Base-by-base conservation (phyloP, 2,329 filamentous ascomycete species). In the Alternaria ethzedia region DNA sequence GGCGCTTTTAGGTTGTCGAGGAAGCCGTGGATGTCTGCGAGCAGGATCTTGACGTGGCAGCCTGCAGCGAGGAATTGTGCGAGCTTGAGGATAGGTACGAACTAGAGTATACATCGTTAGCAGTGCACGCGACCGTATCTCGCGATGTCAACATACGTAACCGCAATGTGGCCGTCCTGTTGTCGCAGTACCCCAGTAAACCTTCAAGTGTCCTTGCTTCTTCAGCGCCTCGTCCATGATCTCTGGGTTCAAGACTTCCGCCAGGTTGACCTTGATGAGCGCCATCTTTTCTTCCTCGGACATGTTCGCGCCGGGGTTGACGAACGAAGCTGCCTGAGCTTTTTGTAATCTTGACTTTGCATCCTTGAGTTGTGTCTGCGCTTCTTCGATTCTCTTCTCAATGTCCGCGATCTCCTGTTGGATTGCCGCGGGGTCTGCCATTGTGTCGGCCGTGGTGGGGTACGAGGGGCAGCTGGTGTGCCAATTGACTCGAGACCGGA, bases 161-260 rank as follows among this genome's bases (percentile, higher is more conserved):
- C 93, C 94, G 78, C 89, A 92, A 80, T 97, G 94, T 58, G 94
- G 94, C 64, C 90, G 87, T n/a, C 93, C 93, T 0, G 93, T 96
- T 15, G 93, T 93, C 17, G 92, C 92, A 43, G 91, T 95, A 45
- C 91, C 92, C 93, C 92, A 96, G 88, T 97, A 97, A 79, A 96
- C 88, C 78, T 89, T 91, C 55, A 92, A 86, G 57, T 89, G 87
- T 50, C 90, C 86, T 57, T 71, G 72, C 66, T 92, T 89, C 63
- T 88, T 88, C 66, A 95, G 86, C 49, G 89, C 82, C 75, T 88
- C 85, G 78, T 94, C 88, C 76, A 96, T 91, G 66, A 96, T 93
- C 76, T 97, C 93, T 23, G 89, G 89, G 77, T 96, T 94, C 64
- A 97, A 86, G 54, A 93, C 84, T 84, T 97, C 94, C 65, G 90